phyloP scores from a whole-genome alignment of 169 alveolate genomes.

The Plasmodium ovale region DNA sequence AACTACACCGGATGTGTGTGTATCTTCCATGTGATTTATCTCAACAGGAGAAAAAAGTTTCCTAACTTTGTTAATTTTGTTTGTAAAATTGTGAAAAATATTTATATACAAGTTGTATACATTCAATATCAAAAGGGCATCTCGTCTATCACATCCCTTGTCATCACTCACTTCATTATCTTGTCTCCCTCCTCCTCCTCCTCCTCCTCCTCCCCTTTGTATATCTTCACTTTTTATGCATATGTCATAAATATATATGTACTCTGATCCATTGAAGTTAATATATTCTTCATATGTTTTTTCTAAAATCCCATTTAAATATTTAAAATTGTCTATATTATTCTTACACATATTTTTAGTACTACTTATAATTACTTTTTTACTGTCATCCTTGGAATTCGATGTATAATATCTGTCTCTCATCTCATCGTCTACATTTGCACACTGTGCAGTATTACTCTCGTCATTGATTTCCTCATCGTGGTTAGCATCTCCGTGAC shows the following conservation, averaged over 20 bases:
- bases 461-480: not conserved
- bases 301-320: slow-evolving; percentile 32
- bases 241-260: slow-evolving; percentile 42
- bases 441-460: not conserved
- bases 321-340: slow-evolving; percentile 7
- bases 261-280: slow-evolving; percentile 44
- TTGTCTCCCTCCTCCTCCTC: not conserved
- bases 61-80: slow-evolving; percentile 6
- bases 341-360: not conserved
- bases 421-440: not conserved
- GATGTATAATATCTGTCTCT: not conserved
- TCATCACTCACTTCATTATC: not conserved
- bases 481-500: not conserved
- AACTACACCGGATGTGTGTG: too few relatives aligned
- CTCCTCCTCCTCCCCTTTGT: not conserved
- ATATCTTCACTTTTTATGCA: slow-evolving; percentile 2
- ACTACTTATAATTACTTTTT: slow-evolving; percentile 21
- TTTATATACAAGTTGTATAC: slow-evolving; percentile 4
- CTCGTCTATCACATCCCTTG: not conserved
- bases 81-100: slow-evolving; percentile 25
- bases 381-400: slow-evolving; percentile 1
- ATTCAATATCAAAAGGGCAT: too few relatives aligned
- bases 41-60: slow-evolving; percentile 10
- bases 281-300: slow-evolving; percentile 34
- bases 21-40: not conserved